Evolutionary conservation across 495 filamentous ascomycete genomes (phyloP).

Genomic region (Podospora bellae-mahoneyi): DNA sequence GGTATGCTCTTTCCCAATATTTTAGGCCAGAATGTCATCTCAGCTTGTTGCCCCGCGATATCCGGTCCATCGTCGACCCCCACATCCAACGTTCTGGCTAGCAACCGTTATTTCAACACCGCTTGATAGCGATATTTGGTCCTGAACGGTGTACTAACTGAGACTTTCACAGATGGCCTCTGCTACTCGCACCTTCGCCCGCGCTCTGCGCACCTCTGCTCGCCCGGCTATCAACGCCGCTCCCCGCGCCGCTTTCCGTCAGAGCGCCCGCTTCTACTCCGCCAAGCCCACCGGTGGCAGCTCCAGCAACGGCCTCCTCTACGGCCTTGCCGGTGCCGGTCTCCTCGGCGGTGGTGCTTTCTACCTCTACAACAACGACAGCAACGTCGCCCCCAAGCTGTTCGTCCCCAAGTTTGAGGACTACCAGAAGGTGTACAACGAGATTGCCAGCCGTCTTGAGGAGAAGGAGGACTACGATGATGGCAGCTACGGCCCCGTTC

Average conservation of each 20-base stretch:
- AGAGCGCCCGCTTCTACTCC: constrained; percentile 69
- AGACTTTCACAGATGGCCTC: constrained; percentile 43
- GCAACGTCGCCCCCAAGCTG: constrained; percentile 47
- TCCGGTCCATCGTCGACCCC: background rate
- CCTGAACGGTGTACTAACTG: constrained; percentile 1
- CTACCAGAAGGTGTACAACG: constrained; percentile 95
- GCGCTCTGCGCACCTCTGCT: constrained; percentile 55
- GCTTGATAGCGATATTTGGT: background rate
- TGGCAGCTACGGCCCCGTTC: constrained; percentile 89
- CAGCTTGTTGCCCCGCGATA: constrained; percentile 2
- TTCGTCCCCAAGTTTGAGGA: constrained; percentile 78
- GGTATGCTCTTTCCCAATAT: constrained; percentile 54
- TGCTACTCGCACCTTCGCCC: constrained; percentile 51
- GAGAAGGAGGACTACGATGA: constrained; percentile 96
- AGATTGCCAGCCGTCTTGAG: constrained; percentile 72
- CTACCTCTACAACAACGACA: constrained; percentile 60
- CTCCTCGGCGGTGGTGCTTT: constrained; percentile 62
- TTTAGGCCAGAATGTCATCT: constrained; percentile 20
- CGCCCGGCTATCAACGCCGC: constrained; percentile 47
- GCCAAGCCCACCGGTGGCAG: constrained; percentile 60
- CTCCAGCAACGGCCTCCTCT: constrained; percentile 39
- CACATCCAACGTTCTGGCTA: background rate
- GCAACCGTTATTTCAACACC: background rate
- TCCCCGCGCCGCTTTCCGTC: constrained; percentile 59
- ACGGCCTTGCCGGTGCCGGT: constrained; percentile 50